Base-by-base conservation (phyloP, 225 moss, liverwort and hornwort genomes). In the Bryoerythrophyllum caledonicum region DNA sequence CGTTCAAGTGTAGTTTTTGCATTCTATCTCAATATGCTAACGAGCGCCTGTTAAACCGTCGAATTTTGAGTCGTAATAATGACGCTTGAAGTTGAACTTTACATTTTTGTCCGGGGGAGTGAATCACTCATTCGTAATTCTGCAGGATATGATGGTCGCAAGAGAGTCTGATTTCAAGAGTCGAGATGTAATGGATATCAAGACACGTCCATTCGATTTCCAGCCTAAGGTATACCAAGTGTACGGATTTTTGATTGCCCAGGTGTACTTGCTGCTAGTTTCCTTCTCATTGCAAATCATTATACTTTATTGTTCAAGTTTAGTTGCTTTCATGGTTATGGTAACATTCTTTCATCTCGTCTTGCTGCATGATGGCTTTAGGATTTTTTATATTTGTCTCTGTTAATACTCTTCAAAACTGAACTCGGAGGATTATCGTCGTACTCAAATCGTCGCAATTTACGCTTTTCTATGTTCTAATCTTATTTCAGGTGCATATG, bases 181-280 rank as follows among this genome's bases (percentile, higher is more conserved):
- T 55, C 88, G 78, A 56, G 85, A 78, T 65, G 37, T 55, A 9
- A 32, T 80, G 65, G 82, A 82, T 52, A 44, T 76, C 12, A 88
- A 80, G 80, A 56, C 78, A 30, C 80, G 85, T 61, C 76, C 60
- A 28, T 58, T 67, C 19, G 82, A 88, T 63, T 12, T 25, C 20
- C 78, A 75, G 28, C 56, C 76, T 1, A 82, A 82, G 88, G 88
- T 88, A 76, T 60, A 40, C 19, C 3, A n/a, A 44, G 11, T 35
- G 3, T 37, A 10, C 30, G 67, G 19, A 49, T 49, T 28, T 3
- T 17, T n/a, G 11, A 46, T 55, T 27, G 28, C 11, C 4, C 20
- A 51, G 48, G 9, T 68, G 8, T 3, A 20, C 43, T 8, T 13
- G 38, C 15, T 19, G 21, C 10, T 46, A 25, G 26, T 16, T 60